phyloP scores from a whole-genome alignment of 2,329 filamentous ascomycete genomes.

The Alternaria gansuensis region DNA sequence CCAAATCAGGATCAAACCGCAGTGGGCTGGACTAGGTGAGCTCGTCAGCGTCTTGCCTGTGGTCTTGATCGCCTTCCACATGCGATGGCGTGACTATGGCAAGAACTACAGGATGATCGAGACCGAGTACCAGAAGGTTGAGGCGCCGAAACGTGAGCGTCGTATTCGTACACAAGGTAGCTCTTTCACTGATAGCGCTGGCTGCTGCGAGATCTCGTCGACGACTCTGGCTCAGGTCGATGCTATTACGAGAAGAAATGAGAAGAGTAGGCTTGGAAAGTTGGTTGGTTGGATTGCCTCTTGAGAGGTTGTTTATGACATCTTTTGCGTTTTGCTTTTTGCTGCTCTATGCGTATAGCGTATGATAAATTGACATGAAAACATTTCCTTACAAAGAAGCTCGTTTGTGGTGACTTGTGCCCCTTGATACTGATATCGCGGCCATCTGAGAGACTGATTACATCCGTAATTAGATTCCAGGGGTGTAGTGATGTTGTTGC shows the following conservation, averaged over 20 bases:
- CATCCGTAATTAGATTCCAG: constrained; percentile 20
- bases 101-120: constrained; percentile 31
- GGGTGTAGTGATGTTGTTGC: constrained; percentile 13
- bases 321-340: neutral
- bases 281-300: neutral
- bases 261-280: neutral
- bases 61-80: constrained; percentile 64
- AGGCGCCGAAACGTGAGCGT: constrained; percentile 15
- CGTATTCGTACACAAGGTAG: neutral
- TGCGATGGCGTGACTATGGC: constrained; percentile 53
- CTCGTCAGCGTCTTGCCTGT: constrained; percentile 78
- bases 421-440: neutral
- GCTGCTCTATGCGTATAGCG: neutral
- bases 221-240: constrained; percentile 14
- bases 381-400: neutral
- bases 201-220: constrained; percentile 11
- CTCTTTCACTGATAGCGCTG: constrained; percentile 10
- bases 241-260: constrained; percentile 9
- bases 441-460: neutral
- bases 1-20: constrained; percentile 64
- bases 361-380: neutral
- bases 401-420: neutral
- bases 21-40: constrained; percentile 75
- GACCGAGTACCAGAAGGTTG: constrained; percentile 21
- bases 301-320: neutral